These are phyloP conservation scores for Stephania japonica DNA, from an alignment of 164 flowering plant species.

Conservation along the genomic window DNA sequence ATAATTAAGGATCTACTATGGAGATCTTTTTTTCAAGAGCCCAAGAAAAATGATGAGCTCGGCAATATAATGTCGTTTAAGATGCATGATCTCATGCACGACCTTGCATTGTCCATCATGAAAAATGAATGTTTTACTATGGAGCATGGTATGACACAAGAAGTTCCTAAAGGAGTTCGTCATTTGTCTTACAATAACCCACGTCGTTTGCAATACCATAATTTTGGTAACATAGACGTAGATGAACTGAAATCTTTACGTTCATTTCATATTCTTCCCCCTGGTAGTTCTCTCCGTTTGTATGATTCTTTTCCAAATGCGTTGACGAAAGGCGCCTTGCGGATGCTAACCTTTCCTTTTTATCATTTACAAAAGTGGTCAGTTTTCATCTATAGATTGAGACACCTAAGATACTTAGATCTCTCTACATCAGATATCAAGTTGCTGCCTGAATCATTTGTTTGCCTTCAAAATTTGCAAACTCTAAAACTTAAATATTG, in stretches of 20 bases:
- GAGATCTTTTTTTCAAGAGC: slow-evolving; percentile 8
- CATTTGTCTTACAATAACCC: background rate
- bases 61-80: background rate
- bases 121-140: background rate
- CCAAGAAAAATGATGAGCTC: background rate
- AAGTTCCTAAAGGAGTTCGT: background rate
- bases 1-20: background rate
- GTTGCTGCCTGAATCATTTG: background rate
- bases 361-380: background rate
- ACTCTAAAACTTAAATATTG: background rate
- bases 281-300: background rate
- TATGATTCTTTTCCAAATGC: background rate
- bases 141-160: background rate
- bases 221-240: background rate
- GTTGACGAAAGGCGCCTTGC: background rate
- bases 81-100: slow-evolving; percentile 7
- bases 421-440: too few relatives aligned
- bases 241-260: background rate
- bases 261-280: background rate
- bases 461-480: background rate
- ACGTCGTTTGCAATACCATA: background rate
- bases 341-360: background rate
- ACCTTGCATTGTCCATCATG: background rate
- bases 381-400: background rate
- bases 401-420: too few relatives aligned